phyloP scores from a whole-genome alignment of 495 filamentous ascomycete genomes.

The Cryomyces antarcticus region DNA sequence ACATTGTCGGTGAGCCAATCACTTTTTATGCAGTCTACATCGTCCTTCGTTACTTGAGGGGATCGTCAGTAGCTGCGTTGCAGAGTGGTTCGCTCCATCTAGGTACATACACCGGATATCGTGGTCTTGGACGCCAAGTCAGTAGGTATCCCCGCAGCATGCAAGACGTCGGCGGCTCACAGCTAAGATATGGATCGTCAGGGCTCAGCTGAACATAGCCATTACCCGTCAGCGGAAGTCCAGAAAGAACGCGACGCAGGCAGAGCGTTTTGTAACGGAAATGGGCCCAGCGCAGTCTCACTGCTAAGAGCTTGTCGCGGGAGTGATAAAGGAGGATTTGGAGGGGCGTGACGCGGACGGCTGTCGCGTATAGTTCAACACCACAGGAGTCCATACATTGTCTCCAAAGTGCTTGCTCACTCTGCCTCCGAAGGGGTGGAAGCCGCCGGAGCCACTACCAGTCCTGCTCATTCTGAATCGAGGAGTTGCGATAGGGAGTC shows the following conservation, averaged over 20 bases:
- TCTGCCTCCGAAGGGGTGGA: constrained; percentile 9
- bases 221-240: not conserved
- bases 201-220: constrained; percentile 30
- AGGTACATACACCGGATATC: constrained; percentile 44
- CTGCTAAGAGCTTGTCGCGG: not conserved
- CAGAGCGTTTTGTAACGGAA: not conserved
- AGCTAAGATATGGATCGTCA: constrained; percentile 54
- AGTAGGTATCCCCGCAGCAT: constrained; percentile 1
- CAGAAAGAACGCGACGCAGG: not conserved
- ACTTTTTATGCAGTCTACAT: constrained; percentile 67
- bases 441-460: not conserved
- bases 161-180: constrained; percentile 20
- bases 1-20: constrained; percentile 99
- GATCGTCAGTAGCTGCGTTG: not conserved
- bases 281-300: not conserved
- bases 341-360: too few relatives aligned
- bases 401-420: constrained; percentile 8
- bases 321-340: not conserved
- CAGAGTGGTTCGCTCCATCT: not conserved
- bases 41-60: constrained; percentile 50
- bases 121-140: constrained; percentile 28
- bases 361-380: not conserved
- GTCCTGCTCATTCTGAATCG: too few relatives aligned
- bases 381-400: not conserved
- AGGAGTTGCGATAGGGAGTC: too few relatives aligned